Evolutionary conservation across 176 grass and related monocot species (phyloP), one percentile per base, ranked within the genome.

Genomic region (Zoysia japonica): DNA sequence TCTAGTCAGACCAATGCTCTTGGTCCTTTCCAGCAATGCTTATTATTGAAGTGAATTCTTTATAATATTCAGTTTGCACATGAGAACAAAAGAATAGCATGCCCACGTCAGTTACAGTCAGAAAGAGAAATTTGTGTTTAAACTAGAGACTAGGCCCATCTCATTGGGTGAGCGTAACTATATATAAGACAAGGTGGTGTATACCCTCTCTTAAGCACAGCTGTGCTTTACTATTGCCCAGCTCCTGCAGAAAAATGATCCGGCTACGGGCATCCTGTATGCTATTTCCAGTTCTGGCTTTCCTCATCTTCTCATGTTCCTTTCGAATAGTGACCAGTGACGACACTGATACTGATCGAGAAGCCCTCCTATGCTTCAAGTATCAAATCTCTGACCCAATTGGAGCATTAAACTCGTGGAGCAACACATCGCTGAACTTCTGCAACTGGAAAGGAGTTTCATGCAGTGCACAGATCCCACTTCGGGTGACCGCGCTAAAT

Each of bases 371-470:
- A 14, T 89, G 77, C 65, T 87, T 93, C 84, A 85, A 87, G 72
- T 85, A 80, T n/a, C 81, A 85, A 15, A 61, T 89, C 16, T 81
- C 81, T 9, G 84, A 88, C 39, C 68, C 81, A 1, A 37, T 37
- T 5, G 65, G 80, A 74, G 81, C 81, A 11, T 80, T 93, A 61
- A 69, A 13, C 45, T 84, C 87, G 1, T 93, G 90, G 90, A 84
- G 6, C 68, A 83, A 73, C 2, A 66, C 11, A 48, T 82, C 90
- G 42, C 68, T 54, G 12, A 11, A 84, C 20, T 82, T 85, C 77
- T 93, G 91, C 72, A 70, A 36, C 19, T 93, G 91, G 91, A 54
- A 9, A 38, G 90, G 87, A 5, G 87, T 92, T 11, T 52, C 60
- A 36, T 92, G 90, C 65, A 42, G 47, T 53, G 2, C 54, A 19